These are phyloP conservation scores for Citrus australasica DNA, from an alignment of 345 rosid genomes.

Conservation along the genomic window DNA sequence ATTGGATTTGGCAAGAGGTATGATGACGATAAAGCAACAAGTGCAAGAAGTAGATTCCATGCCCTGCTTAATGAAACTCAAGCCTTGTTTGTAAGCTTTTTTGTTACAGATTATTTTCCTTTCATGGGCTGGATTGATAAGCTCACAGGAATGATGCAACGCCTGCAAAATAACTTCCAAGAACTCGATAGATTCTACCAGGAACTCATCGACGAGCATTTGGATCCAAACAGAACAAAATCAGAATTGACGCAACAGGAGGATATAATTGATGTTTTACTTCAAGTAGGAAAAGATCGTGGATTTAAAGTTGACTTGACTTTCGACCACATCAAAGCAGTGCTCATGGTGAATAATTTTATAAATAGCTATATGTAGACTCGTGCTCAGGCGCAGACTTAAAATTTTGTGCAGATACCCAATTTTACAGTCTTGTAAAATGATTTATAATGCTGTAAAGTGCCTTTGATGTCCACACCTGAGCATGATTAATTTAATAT, in stretches of 20 bases:
- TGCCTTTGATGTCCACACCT: too few relatives aligned
- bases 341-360: constrained; percentile 24
- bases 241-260: not conserved
- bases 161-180: constrained; percentile 17
- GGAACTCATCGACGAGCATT: constrained; percentile 29
- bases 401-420: too few relatives aligned
- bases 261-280: constrained; percentile 25
- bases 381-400: too few relatives aligned
- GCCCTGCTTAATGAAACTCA: constrained; percentile 27
- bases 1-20: constrained; percentile 45
- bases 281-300: constrained; percentile 15
- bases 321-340: constrained; percentile 30
- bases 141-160: constrained; percentile 5
- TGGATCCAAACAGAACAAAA: constrained; percentile 2
- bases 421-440: too few relatives aligned
- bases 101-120: constrained; percentile 45
- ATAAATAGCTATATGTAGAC: too few relatives aligned
- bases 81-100: constrained; percentile 26
- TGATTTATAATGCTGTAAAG: too few relatives aligned
- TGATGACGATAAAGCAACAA: constrained; percentile 21
- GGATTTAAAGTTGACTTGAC: constrained; percentile 15
- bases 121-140: constrained; percentile 21
- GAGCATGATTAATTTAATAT: too few relatives aligned
- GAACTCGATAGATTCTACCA: constrained; percentile 30
- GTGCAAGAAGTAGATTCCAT: constrained; percentile 22